These are phyloP conservation scores for Escovopsis sp. DNA, from an alignment of 2,329 filamentous ascomycete genomes.

Conservation along the genomic window DNA sequence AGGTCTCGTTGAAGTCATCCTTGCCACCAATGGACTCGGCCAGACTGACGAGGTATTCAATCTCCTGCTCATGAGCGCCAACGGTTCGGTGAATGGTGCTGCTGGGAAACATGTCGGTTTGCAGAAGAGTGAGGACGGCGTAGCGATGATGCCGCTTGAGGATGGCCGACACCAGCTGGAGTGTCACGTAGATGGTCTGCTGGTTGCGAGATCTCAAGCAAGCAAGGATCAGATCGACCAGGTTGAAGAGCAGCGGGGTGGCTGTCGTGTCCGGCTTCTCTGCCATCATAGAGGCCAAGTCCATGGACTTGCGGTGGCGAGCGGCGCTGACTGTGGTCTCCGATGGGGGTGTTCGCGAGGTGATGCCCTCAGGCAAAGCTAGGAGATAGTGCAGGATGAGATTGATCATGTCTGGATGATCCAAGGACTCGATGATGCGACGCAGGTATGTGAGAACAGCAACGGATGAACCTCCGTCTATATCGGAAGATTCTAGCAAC, in stretches of 20 bases:
- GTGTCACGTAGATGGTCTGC: constrained; percentile 78
- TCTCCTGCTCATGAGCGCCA: constrained; percentile 61
- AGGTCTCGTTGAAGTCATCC: constrained; percentile 57
- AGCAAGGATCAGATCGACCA: constrained; percentile 79
- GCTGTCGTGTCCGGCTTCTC: constrained; percentile 56
- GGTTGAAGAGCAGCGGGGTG: constrained; percentile 80
- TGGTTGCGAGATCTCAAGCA: constrained; percentile 72
- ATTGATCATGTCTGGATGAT: constrained; percentile 88
- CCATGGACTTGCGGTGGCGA: constrained; percentile 76
- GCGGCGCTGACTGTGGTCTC: constrained; percentile 49
- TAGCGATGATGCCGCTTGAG: constrained; percentile 80
- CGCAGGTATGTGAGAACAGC: constrained; percentile 89
- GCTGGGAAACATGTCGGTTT: constrained; percentile 44
- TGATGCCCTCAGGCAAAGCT: constrained; percentile 50
- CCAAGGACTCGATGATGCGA: constrained; percentile 77
- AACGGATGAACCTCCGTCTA: constrained; percentile 90
- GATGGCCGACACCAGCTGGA: constrained; percentile 77
- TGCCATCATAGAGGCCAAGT: constrained; percentile 67
- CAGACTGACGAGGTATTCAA: constrained; percentile 55
- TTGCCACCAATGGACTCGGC: constrained; percentile 55
- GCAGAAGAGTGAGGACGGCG: constrained; percentile 62
- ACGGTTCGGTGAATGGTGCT: constrained; percentile 47
- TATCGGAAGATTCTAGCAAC: constrained; percentile 87
- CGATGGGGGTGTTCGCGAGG: constrained; percentile 20
- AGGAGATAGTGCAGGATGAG: constrained; percentile 87